Base-by-base conservation (phyloP, 2,329 filamentous ascomycete genomes). In the Tolypocladium cylindrosporum region DNA sequence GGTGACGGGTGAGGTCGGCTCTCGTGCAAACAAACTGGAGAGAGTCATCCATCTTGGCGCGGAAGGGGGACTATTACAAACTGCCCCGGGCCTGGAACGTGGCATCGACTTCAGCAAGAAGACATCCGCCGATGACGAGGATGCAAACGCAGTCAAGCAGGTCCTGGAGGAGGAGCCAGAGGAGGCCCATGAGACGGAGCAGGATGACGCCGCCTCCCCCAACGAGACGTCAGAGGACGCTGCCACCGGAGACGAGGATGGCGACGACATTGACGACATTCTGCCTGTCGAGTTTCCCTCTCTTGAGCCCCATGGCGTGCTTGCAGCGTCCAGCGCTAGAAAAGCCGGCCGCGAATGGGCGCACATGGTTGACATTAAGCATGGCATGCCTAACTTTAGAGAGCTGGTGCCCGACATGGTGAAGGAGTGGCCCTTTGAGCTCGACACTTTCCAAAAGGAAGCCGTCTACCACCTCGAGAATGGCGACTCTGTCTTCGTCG, bases 371-470 rank as follows among this genome's bases (percentile, higher is more conserved):
- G 93, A 99, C 70, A 88, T 97, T 65, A 92, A 93, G 67, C 85
- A 91, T 60, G 90, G 93, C 56, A 95, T 97, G 66, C 80, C 89
- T n/a, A 97, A 97, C 69, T 97, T 99, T 72, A 80, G 82, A 59
- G 93, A 97, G 61, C 78, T 99, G 42, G 92, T 99, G 9, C 94
- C 94, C 0, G 90, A 97, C 60, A 97, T 97, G 91, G 94, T 94
- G 1, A 84, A 88, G 62, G 89, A 95, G 62, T 99, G 92, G 90
- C 92, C 93, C 0, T 99, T 99, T 64, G 94, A 99, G 71, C 84
- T 97, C 41, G 94, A 99, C 67, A 96, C 89, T 0, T 99, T 99
- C 75, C 94, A 99, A 69, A 99, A 99, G 69, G 94, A 99, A 75
- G 94, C 94, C 7, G 90, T 99, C 2, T 99, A 97, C 70, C 94